Conservation (phyloP, 108 stramenopile genomes). For the Schizochytrium sp. region DNA sequence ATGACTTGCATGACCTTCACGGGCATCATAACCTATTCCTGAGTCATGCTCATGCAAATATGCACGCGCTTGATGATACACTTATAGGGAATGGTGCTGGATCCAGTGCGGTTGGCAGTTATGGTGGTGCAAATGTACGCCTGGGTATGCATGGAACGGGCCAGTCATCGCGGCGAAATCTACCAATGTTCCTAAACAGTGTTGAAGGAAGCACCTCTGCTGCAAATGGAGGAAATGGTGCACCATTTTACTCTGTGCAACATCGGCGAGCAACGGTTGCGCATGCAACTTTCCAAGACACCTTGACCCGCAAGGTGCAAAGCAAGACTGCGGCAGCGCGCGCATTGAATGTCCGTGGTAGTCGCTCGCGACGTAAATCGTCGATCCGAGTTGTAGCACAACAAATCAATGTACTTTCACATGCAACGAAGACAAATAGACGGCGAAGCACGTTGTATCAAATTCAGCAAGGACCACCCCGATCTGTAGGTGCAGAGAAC, state of each 20-base stretch:
- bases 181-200: too few species aligned
- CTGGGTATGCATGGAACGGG: too few species aligned
- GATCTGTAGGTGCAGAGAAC: neutral
- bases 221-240: neutral
- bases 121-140: too few species aligned
- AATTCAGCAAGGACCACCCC: neutral
- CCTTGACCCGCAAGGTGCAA: neutral
- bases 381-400: conserved; percentile 48
- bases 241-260: neutral
- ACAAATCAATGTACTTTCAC: conserved; percentile 54
- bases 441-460: conserved; percentile 27
- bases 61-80: too few species aligned
- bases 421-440: neutral
- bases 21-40: neutral
- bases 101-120: too few species aligned
- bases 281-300: neutral
- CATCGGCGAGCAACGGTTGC: conserved; percentile 22
- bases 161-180: too few species aligned
- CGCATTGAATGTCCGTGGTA: neutral
- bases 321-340: neutral
- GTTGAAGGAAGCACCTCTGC: too few species aligned
- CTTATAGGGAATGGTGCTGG: too few species aligned
- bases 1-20: neutral
- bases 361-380: neutral
- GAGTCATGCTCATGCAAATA: too few species aligned